These are phyloP conservation scores for Asterionellopsis glacialis DNA, from an alignment of 108 stramenopile species.

Conservation along the genomic window DNA sequence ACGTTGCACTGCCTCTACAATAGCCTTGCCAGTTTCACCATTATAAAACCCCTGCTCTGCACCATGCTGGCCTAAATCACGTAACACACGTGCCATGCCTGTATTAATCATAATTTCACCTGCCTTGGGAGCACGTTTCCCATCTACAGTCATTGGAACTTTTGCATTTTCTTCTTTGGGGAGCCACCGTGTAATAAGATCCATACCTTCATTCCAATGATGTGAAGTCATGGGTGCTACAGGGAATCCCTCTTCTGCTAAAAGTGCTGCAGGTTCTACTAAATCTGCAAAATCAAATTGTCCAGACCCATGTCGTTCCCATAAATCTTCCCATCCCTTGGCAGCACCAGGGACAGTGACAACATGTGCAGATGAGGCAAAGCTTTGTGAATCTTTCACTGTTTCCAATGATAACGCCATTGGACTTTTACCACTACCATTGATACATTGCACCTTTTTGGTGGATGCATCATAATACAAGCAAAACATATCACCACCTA, in stretches of 20 bases:
- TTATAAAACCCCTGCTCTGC: constrained; percentile 87
- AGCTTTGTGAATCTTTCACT: constrained; percentile 26
- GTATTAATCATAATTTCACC: constrained; percentile 87
- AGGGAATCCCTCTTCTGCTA: constrained; percentile 93
- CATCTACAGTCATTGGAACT: constrained; percentile 60
- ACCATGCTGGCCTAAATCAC: constrained; percentile 70
- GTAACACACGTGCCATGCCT: constrained; percentile 79
- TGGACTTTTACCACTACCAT: constrained; percentile 84
- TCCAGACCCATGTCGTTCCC: constrained; percentile 60
- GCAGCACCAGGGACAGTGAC: constrained; percentile 97
- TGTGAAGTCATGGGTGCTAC: constrained; percentile 81
- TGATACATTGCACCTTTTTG: constrained; percentile 65
- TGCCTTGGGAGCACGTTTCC: constrained; percentile 41
- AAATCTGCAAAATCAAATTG: constrained; percentile 70
- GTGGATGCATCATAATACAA: constrained; percentile 81
- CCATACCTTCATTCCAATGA: constrained; percentile 71
- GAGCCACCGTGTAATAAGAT: constrained; percentile 60
- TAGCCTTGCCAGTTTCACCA: constrained; percentile 76
- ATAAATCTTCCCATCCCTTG: constrained; percentile 85
- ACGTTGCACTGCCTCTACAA: constrained; percentile 68
- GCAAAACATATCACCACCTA: constrained; percentile 81
- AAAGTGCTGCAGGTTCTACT: constrained; percentile 84
- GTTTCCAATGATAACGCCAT: constrained; percentile 55
- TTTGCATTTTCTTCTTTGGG: constrained; percentile 24
- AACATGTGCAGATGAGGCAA: constrained; percentile 55